Conservation (phyloP, 495 filamentous ascomycete genomes). For the Talaromyces borbonicus region DNA sequence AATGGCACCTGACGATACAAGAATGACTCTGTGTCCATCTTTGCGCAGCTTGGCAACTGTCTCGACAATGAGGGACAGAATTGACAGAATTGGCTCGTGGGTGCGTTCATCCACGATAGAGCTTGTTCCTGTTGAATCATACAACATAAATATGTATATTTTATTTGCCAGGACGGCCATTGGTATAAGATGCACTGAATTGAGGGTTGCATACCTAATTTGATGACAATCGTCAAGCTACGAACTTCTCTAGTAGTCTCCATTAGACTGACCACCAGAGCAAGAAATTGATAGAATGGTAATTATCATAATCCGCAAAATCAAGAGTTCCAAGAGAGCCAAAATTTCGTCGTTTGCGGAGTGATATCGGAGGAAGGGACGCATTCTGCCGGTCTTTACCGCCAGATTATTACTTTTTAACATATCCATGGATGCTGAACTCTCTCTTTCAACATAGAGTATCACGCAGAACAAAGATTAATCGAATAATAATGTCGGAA, state of each 20-base stretch:
- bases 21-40: slow-evolving; percentile 87
- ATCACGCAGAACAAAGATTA: not conserved
- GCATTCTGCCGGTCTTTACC: slow-evolving; percentile 5
- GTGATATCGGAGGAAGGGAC: not conserved
- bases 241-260: slow-evolving; percentile 10
- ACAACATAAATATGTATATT: not conserved
- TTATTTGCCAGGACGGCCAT: slow-evolving; percentile 1
- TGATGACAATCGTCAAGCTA: slow-evolving; percentile 74
- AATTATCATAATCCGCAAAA: not conserved
- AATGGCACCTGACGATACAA: slow-evolving; percentile 95
- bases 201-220: slow-evolving; percentile 61
- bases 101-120: slow-evolving; percentile 96
- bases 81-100: slow-evolving; percentile 93
- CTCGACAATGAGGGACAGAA: slow-evolving; percentile 82
- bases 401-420: not conserved
- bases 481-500: slow-evolving; percentile 2
- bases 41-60: slow-evolving; percentile 75
- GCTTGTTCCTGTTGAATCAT: slow-evolving; percentile 61
- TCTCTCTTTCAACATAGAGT: no score
- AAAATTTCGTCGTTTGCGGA: slow-evolving; percentile 8
- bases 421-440: no score
- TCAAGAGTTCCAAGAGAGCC: not conserved
- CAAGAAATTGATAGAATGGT: not conserved
- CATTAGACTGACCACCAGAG: no score
- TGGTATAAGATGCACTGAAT: not conserved